A percentile compares a stretch with the other conserved stretches of the same genome.
Conservation (phyloP, 176 grass and related monocot genomes). For the Typha latifolia region DNA sequence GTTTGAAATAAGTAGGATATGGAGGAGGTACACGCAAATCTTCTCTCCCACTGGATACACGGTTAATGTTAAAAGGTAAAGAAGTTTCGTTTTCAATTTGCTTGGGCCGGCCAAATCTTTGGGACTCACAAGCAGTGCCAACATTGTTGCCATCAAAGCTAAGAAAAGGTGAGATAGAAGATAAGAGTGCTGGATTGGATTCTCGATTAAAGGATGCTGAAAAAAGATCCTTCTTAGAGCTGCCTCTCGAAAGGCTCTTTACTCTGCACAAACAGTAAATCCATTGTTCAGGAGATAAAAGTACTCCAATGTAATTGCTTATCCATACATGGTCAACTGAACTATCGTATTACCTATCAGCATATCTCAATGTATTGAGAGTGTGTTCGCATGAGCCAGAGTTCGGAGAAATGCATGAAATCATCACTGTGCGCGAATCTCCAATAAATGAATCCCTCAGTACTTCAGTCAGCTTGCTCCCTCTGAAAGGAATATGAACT, state of each 20-base stretch:
- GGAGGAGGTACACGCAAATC: slow-evolving; percentile 7
- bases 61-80: slow-evolving; percentile 2
- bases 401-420: slow-evolving; percentile 46
- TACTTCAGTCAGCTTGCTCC: slow-evolving; percentile 49
- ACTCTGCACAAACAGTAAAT: slow-evolving; percentile 30
- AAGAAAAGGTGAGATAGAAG: neutral
- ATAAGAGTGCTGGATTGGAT: slow-evolving; percentile 22
- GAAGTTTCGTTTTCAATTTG: slow-evolving; percentile 20
- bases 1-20: slow-evolving; percentile 8
- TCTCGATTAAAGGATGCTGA: slow-evolving; percentile 36
- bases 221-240: slow-evolving; percentile 38
- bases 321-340: slow-evolving; percentile 3
- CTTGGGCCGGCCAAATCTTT: slow-evolving; percentile 20
- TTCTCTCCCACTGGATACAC: slow-evolving; percentile 15
- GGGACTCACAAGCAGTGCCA: slow-evolving; percentile 6
- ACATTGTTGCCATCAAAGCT: slow-evolving; percentile 17
- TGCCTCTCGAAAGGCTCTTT: slow-evolving; percentile 48
- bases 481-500: slow-evolving; percentile 38
- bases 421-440: slow-evolving; percentile 44
- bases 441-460: slow-evolving; percentile 47
- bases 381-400: slow-evolving; percentile 49
- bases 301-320: neutral
- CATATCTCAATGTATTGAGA: slow-evolving; percentile 43
- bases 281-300: neutral
- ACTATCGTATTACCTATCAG: slow-evolving; percentile 27